These are phyloP conservation scores for Mrakia blollopis DNA, from an alignment of 768 basidiomycete species.

Conservation along the genomic window DNA sequence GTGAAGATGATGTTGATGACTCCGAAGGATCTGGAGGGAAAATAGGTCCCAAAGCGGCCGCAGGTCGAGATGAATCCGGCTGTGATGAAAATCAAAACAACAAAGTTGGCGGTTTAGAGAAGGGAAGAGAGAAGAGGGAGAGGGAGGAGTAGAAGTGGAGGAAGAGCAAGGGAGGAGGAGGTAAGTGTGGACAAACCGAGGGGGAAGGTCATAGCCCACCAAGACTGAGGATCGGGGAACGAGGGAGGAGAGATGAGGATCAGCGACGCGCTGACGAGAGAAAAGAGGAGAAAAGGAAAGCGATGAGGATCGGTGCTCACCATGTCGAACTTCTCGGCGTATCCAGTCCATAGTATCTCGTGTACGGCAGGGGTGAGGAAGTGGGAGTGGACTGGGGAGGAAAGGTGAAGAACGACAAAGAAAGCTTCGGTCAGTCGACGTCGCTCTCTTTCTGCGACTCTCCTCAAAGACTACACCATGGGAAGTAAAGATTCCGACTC, in stretches of 20 bases:
- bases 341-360: background rate
- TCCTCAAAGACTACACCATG: too few relatives aligned
- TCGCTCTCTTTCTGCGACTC: too few relatives aligned
- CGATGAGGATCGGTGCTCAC: background rate
- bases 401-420: too few relatives aligned
- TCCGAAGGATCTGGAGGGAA: slow-evolving; percentile 27
- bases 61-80: slow-evolving; percentile 28
- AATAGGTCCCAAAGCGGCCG: slow-evolving; percentile 19
- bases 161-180: too few relatives aligned
- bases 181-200: background rate
- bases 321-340: background rate
- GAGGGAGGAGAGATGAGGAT: background rate
- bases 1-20: slow-evolving; percentile 30
- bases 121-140: background rate
- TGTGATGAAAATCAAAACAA: too few relatives aligned
- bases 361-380: background rate
- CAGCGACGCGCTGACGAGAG: slow-evolving; percentile 3
- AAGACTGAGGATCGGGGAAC: background rate
- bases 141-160: background rate
- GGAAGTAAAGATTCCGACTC: background rate
- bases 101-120: too few relatives aligned
- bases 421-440: too few relatives aligned
- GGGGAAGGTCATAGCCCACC: background rate
- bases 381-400: background rate
- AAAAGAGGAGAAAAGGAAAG: background rate